These are phyloP conservation scores for Henckelia pumila DNA, from an alignment of 257 asterid species.

Conservation along the genomic window DNA sequence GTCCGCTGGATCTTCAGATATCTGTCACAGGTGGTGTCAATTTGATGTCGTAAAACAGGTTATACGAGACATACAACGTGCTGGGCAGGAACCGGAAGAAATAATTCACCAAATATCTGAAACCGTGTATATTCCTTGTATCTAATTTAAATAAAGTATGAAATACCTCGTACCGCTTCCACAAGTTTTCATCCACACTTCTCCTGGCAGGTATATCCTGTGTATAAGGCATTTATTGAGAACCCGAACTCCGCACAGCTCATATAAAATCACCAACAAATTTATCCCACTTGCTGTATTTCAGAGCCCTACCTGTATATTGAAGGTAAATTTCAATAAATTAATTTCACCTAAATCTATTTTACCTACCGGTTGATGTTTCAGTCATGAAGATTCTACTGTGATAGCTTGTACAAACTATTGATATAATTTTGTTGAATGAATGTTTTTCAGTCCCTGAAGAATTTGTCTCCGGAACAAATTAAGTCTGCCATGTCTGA, in stretches of 20 bases:
- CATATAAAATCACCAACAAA: conserved; percentile 89
- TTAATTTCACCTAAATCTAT: conserved; percentile 12
- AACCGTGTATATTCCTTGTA: conserved; percentile 57
- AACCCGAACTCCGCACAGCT: conserved; percentile 96
- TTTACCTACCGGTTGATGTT: conserved; percentile 16
- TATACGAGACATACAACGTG: conserved; percentile 93
- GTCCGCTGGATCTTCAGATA: conserved; percentile 80
- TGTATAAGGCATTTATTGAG: conserved; percentile 97
- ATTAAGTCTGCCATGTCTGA: conserved; percentile 67
- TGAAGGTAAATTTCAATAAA: conserved; percentile 55
- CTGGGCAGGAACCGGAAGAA: conserved; percentile 97
- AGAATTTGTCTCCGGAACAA: conserved; percentile 52
- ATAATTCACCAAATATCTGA: conserved; percentile 97
- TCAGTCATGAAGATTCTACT: neutral
- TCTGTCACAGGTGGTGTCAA: conserved; percentile 99
- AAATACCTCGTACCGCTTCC: conserved; percentile 5
- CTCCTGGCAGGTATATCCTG: conserved; percentile 82
- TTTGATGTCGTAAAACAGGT: conserved; percentile 97
- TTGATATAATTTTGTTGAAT: conserved; percentile 26
- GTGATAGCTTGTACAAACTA: neutral
- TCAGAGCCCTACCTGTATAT: conserved; percentile 88
- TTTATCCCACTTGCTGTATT: conserved; percentile 94
- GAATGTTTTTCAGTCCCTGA: conserved; percentile 55
- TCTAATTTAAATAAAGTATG: conserved; percentile 19
- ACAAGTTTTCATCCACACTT: conserved; percentile 30